These are phyloP conservation scores for Fusarium nodosum DNA, from an alignment of 2,329 filamentous ascomycete genomes.

Conservation along the genomic window DNA sequence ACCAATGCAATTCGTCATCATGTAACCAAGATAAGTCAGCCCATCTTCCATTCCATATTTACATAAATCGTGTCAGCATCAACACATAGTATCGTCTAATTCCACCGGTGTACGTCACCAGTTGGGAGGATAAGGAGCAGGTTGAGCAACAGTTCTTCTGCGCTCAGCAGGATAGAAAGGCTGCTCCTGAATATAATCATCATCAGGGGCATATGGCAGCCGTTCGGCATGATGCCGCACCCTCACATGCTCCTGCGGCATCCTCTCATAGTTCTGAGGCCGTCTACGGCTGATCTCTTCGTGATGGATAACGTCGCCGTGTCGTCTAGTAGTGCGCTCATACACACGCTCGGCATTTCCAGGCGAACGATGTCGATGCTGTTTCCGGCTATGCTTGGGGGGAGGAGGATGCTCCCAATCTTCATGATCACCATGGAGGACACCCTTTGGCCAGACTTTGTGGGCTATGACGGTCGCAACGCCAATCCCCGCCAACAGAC, in stretches of 20 bases:
- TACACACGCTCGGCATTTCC: conserved; percentile 30
- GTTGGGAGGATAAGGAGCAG: conserved; percentile 33
- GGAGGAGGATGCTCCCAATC: conserved; percentile 48
- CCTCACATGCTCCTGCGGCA: conserved; percentile 32
- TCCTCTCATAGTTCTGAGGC: conserved; percentile 38
- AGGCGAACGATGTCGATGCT: conserved; percentile 29
- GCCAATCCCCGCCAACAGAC: conserved; percentile 54
- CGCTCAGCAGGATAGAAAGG: conserved; percentile 40
- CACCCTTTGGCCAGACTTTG: conserved; percentile 55
- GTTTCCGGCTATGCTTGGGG: conserved; percentile 34
- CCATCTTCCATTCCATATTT: not conserved
- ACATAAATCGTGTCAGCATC: conserved; percentile 5
- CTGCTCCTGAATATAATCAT: conserved; percentile 34
- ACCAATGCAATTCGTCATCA: not conserved
- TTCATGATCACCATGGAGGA: conserved; percentile 49
- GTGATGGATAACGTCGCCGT: conserved; percentile 39
- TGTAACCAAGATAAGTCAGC: not conserved
- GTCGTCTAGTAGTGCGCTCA: conserved; percentile 33
- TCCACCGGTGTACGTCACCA: not conserved
- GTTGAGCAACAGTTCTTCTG: conserved; percentile 32
- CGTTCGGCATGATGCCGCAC: conserved; percentile 21
- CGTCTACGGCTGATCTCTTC: conserved; percentile 39
- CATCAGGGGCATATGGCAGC: conserved; percentile 40
- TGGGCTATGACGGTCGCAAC: conserved; percentile 54
- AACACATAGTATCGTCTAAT: conserved; percentile 2